A percentile compares a stretch with the other conserved stretches of the same genome.
Evolutionary conservation across 345 rosid genomes (phyloP).

Genomic region (Eucalyptus cloeziana): DNA sequence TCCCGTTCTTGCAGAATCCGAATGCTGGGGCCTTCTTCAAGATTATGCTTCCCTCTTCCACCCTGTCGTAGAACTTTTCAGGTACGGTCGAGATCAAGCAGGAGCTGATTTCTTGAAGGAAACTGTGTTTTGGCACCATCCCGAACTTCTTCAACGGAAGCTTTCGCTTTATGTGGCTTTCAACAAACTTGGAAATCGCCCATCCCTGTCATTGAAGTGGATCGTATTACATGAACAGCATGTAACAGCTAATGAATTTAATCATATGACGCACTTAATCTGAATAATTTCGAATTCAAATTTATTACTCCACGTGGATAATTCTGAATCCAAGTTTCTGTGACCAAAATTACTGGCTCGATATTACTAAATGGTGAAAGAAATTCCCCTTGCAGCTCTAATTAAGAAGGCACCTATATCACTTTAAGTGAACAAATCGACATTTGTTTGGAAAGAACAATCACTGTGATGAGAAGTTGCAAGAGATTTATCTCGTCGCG

Average conservation of each 20-base stretch:
- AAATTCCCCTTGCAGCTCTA: background rate
- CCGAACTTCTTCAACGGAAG: conserved; percentile 13
- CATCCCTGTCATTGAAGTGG: conserved; percentile 3
- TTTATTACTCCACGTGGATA: background rate
- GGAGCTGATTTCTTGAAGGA: conserved; percentile 7
- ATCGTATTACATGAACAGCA: background rate
- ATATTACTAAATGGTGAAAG: background rate
- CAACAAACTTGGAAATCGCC: conserved; percentile 19
- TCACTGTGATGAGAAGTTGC: background rate
- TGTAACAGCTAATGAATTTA: background rate
- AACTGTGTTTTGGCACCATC: conserved; percentile 30
- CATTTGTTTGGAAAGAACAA: background rate
- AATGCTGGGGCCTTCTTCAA: conserved; percentile 21
- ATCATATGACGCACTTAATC: background rate
- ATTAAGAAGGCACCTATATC: background rate
- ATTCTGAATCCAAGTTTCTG: background rate
- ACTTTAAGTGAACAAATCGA: background rate
- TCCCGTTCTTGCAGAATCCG: conserved; percentile 14
- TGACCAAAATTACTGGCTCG: background rate
- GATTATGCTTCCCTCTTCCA: conserved; percentile 29
- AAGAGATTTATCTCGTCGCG: background rate
- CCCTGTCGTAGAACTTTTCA: conserved; percentile 12
- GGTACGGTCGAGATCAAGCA: conserved; percentile 12
- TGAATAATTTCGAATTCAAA: background rate
- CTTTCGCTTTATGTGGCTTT: conserved; percentile 13